These are phyloP conservation scores for Plantago major DNA, from an alignment of 257 asterid genomes.

Conservation along the genomic window DNA sequence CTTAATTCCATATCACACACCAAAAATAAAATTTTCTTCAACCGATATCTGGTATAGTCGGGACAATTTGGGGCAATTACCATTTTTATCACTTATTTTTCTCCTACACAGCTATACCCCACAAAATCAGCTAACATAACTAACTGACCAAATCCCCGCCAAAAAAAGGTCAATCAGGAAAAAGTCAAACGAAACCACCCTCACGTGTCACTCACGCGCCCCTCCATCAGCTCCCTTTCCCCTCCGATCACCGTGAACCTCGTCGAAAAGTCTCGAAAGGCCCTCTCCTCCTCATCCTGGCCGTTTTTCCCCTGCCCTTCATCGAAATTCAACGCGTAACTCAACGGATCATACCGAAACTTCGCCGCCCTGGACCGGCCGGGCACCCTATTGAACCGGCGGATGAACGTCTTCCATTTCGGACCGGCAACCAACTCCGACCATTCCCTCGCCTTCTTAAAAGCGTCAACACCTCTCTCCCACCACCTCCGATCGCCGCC, in stretches of 20 bases:
- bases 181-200: background rate
- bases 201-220: slow-evolving; percentile 4
- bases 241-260: slow-evolving; percentile 44
- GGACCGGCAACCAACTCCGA: slow-evolving; percentile 84
- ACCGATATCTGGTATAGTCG: no score
- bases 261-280: slow-evolving; percentile 48
- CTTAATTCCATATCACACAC: no score
- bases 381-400: slow-evolving; percentile 44
- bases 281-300: slow-evolving; percentile 32
- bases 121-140: no score
- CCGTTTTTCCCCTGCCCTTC: slow-evolving; percentile 29
- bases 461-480: slow-evolving; percentile 32
- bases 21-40: no score
- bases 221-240: slow-evolving; percentile 30
- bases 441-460: slow-evolving; percentile 58
- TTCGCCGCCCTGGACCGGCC: slow-evolving; percentile 31
- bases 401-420: slow-evolving; percentile 74
- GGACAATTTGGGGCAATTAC: no score
- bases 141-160: background rate
- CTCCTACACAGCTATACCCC: no score
- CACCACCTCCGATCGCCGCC: slow-evolving; percentile 29
- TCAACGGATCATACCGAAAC: slow-evolving; percentile 61
- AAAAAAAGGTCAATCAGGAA: background rate
- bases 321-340: slow-evolving; percentile 76
- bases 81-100: no score